These are phyloP conservation scores for Metarhizium rileyi DNA, from an alignment of 2,329 filamentous ascomycete genomes.

Conservation along the genomic window DNA sequence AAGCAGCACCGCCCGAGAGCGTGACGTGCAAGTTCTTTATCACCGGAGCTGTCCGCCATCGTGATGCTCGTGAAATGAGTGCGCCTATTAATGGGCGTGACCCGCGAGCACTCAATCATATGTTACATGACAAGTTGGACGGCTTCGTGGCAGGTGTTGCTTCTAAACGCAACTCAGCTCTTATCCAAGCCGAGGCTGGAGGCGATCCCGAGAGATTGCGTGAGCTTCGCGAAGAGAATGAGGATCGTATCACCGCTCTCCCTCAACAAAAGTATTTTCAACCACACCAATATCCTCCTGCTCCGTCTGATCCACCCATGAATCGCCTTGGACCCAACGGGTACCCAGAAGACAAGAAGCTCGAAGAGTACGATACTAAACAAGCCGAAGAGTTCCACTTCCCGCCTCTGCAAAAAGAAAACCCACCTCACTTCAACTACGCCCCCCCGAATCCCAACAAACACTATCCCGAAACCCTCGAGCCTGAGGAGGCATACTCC, in stretches of 20 bases:
- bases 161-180: constrained; percentile 73
- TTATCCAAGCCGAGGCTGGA: constrained; percentile 72
- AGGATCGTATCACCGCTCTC: constrained; percentile 75
- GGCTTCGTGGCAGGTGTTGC: constrained; percentile 81
- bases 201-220: constrained; percentile 71
- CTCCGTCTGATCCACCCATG: constrained; percentile 11
- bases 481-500: constrained; percentile 14
- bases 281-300: constrained; percentile 31
- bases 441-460: constrained; percentile 29
- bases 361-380: constrained; percentile 15
- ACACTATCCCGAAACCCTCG: constrained; percentile 14
- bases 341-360: constrained; percentile 34
- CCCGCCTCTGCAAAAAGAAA: constrained; percentile 39
- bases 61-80: constrained; percentile 28
- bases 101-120: constrained; percentile 55
- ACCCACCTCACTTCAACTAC: constrained; percentile 49
- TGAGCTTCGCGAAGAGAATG: constrained; percentile 69
- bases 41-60: constrained; percentile 51
- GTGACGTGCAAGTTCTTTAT: constrained; percentile 94
- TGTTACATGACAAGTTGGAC: constrained; percentile 80
- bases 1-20: constrained; percentile 77
- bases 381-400: constrained; percentile 43
- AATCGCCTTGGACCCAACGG: constrained; percentile 10
- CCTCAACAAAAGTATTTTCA: constrained; percentile 59
- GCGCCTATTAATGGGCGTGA: constrained; percentile 29